Percentiles rank a stretch among this genome's conserved stretches.
Evolutionary conservation across 2,329 filamentous ascomycete genomes (phyloP).

Genomic region (Aspergillus ochraceoroseus): DNA sequence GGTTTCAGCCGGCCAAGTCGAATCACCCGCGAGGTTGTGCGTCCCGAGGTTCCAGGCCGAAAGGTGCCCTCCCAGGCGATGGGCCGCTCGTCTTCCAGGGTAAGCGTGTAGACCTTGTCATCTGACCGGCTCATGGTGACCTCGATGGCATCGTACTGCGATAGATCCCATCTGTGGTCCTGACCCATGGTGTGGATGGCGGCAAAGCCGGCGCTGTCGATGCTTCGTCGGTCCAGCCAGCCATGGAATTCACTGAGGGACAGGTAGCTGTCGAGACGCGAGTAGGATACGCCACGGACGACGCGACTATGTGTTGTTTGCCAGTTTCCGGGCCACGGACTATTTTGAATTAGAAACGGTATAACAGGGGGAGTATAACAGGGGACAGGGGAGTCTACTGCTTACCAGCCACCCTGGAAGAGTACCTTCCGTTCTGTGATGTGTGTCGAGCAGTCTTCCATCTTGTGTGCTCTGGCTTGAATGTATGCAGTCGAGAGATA

Average conservation of each 20-base stretch:
- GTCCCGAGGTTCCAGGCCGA: neutral
- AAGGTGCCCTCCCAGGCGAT: conserved; percentile 4
- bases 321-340: conserved; percentile 9
- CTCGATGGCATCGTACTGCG: conserved; percentile 6
- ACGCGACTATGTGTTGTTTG: neutral
- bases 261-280: neutral
- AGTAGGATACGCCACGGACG: conserved; percentile 1
- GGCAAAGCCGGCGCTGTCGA: neutral
- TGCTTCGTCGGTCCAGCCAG: conserved; percentile 6
- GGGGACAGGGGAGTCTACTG: neutral
- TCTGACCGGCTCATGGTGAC: conserved; percentile 3
- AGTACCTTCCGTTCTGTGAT: conserved; percentile 4
- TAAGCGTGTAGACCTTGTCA: conserved; percentile 7
- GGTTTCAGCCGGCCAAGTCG: conserved; percentile 1
- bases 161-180: conserved; percentile 1
- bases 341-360: neutral
- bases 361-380: neutral
- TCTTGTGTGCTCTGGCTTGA: neutral
- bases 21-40: neutral
- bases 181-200: neutral
- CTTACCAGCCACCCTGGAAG: conserved; percentile 5
- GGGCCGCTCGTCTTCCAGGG: conserved; percentile 1
- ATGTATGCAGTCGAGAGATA: too few species aligned
- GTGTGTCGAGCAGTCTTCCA: conserved; percentile 7
- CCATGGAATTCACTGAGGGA: conserved; percentile 7